A percentile compares a stretch with the other conserved stretches of the same genome.
Evolutionary conservation across 2,329 filamentous ascomycete genomes (phyloP).

Genomic region (Sclerotinia borealis): DNA sequence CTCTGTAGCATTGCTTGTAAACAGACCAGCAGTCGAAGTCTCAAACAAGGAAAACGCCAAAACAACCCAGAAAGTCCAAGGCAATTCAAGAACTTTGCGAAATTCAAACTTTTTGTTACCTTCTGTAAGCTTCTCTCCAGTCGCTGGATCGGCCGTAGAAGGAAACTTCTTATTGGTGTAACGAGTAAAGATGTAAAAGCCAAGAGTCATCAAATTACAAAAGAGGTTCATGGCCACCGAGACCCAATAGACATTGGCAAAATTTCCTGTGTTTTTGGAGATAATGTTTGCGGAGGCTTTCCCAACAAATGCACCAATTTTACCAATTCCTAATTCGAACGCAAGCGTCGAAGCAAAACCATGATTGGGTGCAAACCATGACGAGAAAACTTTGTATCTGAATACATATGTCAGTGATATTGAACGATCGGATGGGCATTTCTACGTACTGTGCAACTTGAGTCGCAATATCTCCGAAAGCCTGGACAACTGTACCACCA

Average conservation of each 20-base stretch:
- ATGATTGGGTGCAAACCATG: conserved; percentile 56
- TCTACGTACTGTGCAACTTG: conserved; percentile 47
- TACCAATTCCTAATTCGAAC: conserved; percentile 54
- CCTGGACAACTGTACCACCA: conserved; percentile 43
- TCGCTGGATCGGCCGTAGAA: conserved; percentile 42
- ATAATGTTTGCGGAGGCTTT: conserved; percentile 49
- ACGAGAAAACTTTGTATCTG: conserved; percentile 56
- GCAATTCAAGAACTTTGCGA: conserved; percentile 48
- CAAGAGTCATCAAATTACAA: conserved; percentile 47
- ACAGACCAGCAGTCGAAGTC: conserved; percentile 49
- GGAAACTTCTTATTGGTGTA: conserved; percentile 30
- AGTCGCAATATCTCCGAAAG: conserved; percentile 52
- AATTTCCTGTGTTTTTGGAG: conserved; percentile 47
- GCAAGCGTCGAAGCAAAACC: conserved; percentile 57
- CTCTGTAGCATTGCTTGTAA: conserved; percentile 53
- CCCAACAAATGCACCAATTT: conserved; percentile 55
- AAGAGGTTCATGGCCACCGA: conserved; percentile 59
- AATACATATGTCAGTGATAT: background rate
- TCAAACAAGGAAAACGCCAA: conserved; percentile 52
- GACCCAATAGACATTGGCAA: conserved; percentile 57
- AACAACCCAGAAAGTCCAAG: conserved; percentile 55
- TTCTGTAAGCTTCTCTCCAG: conserved; percentile 53
- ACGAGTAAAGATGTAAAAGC: conserved; percentile 51
- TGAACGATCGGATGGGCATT: background rate
- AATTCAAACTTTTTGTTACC: conserved; percentile 52